These are phyloP conservation scores for Xenosphaeropsis pyriputrescens DNA, from an alignment of 2,329 filamentous ascomycete species.

Conservation along the genomic window DNA sequence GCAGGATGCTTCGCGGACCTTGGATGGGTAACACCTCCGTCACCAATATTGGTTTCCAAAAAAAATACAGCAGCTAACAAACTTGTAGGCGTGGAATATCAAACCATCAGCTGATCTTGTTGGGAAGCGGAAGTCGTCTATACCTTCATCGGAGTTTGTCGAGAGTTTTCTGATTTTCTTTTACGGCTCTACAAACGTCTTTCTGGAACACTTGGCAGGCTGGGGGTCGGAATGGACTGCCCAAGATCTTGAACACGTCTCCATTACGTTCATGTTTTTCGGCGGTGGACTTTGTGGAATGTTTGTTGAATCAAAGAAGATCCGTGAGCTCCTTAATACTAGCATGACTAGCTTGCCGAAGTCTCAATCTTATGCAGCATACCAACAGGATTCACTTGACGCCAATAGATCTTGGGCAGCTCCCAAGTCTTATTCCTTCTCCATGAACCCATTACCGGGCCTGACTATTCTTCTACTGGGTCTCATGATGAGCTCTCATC, in stretches of 20 bases:
- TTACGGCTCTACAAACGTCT: constrained; percentile 82
- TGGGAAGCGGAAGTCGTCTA: constrained; percentile 42
- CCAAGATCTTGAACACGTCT: constrained; percentile 79
- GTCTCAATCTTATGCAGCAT: constrained; percentile 18
- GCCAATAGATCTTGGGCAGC: constrained; percentile 24
- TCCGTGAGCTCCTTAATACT: constrained; percentile 53
- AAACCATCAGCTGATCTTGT: constrained; percentile 45
- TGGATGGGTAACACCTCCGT: constrained; percentile 53
- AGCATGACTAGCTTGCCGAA: constrained; percentile 19
- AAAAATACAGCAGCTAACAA: constrained; percentile 6
- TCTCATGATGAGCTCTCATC: constrained; percentile 90
- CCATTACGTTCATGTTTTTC: constrained; percentile 87
- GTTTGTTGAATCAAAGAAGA: constrained; percentile 61
- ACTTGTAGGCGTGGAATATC: constrained; percentile 66
- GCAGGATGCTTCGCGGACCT: constrained; percentile 79
- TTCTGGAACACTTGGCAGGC: constrained; percentile 72
- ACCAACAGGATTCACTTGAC: constrained; percentile 18
- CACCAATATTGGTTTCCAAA: not conserved
- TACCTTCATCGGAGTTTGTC: constrained; percentile 73
- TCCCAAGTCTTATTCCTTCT: constrained; percentile 56
- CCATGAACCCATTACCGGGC: constrained; percentile 78
- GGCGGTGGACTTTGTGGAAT: constrained; percentile 81
- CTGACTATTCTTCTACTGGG: constrained; percentile 78
- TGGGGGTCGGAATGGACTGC: constrained; percentile 59
- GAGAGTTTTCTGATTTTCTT: constrained; percentile 84